Percentiles rank a stretch among this genome's conserved stretches.
These are phyloP conservation scores for Penicillium pancosmium DNA, from an alignment of 495 filamentous ascomycete species.

Conservation along the genomic window DNA sequence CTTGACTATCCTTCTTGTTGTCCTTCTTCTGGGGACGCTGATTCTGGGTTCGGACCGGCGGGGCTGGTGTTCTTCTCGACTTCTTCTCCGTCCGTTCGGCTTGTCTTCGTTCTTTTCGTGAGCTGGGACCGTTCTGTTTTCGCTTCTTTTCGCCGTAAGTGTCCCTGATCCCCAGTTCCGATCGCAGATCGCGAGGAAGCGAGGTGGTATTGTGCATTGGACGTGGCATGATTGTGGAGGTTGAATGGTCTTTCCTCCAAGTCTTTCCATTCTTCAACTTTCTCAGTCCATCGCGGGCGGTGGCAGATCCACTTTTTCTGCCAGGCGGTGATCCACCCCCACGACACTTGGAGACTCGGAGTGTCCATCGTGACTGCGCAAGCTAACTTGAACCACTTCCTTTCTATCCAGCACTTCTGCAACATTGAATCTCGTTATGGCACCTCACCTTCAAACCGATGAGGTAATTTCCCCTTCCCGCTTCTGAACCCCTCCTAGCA, in stretches of 20 bases:
- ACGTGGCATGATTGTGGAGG: constrained; percentile 37
- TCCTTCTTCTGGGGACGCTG: constrained; percentile 8
- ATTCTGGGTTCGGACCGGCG: background rate
- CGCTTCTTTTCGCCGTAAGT: constrained; percentile 44
- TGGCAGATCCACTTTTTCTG: constrained; percentile 21
- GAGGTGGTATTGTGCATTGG: constrained; percentile 60
- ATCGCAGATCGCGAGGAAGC: constrained; percentile 62
- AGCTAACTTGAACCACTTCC: constrained; percentile 5
- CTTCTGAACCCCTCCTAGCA: no score
- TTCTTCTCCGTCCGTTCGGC: constrained; percentile 61
- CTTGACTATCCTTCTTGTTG: constrained; percentile 28
- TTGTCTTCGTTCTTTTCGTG: constrained; percentile 65
- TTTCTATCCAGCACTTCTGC: constrained; percentile 12
- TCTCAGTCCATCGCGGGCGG: constrained; percentile 15
- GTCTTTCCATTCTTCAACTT: background rate
- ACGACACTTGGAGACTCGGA: constrained; percentile 3
- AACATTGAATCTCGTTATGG: constrained; percentile 43
- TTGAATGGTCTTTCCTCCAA: background rate
- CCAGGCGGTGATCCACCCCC: constrained; percentile 29
- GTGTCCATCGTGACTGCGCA: constrained; percentile 9
- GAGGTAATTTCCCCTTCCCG: constrained; percentile 54
- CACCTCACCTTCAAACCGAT: constrained; percentile 67
- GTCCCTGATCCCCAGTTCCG: constrained; percentile 58
- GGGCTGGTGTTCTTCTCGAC: constrained; percentile 28
- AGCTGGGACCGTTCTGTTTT: constrained; percentile 38